Base-by-base conservation (phyloP, 805 yeast genomes). In the Blastobotrys mokoenaii region DNA sequence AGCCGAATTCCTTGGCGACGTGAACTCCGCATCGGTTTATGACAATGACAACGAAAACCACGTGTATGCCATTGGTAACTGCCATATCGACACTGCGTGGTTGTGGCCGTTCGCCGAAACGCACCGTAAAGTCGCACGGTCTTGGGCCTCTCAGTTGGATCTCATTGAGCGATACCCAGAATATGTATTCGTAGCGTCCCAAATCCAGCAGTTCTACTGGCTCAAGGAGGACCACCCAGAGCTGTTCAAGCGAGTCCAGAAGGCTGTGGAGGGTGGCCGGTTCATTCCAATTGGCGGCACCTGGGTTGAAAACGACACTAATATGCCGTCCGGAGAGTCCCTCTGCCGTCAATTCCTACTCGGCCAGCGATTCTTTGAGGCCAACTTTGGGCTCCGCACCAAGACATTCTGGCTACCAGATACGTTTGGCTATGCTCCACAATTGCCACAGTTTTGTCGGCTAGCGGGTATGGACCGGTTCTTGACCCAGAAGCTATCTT, bases 51-150 rank as follows among this genome's bases (percentile, higher is more conserved):
- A 52, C 33, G 50, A 57, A 37, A 68, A 54, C 48, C 54, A 58
- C 27, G 96, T 89, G 9, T 82, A 70, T 63, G 95, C 85, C 7
- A 74, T 93, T 52, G 98, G 98, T 37, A 85, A 93, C 62, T 93
- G 97, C 62, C 97, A 89, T 63, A 89, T 89, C 55, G 98, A 90
- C 59, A 90, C 97, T 14, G 97, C 97, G 12, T 90, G 98, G 98
- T 71, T 88, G 47, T 90, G 98, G 98, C 97, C 97, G n/a, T 90
- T 83, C 70, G 97, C 95, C 2, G 97, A 93, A 62, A 87, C 97
- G 1, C 82, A 84, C 55, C 76, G 97, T 43, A 90, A 90, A 60
- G 78, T 90, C 45, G 96, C 89, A 2, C 74, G 98, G 52, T 86
- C 96, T 4, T 90, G 97, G 97, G 81, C 96, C 0, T 79, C 96